These are phyloP conservation scores for Chamaecrista fasciculata DNA, from an alignment of 306 rosid genomes.

Conservation along the genomic window DNA sequence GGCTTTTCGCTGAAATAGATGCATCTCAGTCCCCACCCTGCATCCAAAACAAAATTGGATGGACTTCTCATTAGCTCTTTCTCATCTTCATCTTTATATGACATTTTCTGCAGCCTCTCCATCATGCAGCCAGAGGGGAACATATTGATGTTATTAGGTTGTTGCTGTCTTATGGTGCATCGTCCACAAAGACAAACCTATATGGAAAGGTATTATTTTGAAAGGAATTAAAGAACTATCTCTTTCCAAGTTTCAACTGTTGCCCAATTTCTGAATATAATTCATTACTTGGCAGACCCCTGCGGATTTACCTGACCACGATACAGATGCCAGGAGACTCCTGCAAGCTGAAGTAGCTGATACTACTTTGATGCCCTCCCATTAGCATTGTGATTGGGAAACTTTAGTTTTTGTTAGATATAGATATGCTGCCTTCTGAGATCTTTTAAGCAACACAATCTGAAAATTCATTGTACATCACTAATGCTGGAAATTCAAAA, in stretches of 20 bases:
- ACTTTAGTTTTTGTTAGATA: conserved; percentile 7
- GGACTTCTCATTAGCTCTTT: conserved; percentile 8
- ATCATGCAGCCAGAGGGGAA: conserved; percentile 94
- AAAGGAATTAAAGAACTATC: no score
- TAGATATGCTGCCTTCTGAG: background rate
- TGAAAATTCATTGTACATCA: conserved; percentile 18
- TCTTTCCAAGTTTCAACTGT: background rate
- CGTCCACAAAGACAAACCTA: conserved; percentile 54
- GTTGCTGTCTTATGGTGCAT: conserved; percentile 69
- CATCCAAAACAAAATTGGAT: background rate
- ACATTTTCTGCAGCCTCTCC: conserved; percentile 73
- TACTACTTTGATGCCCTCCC: conserved; percentile 30
- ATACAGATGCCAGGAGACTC: conserved; percentile 59
- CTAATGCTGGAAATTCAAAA: conserved; percentile 3
- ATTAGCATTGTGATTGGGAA: conserved; percentile 16
- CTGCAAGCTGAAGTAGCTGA: conserved; percentile 55
- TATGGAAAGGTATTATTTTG: conserved; percentile 17
- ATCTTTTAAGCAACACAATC: background rate
- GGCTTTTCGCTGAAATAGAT: background rate
- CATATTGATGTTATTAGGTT: conserved; percentile 44
- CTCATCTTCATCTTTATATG: conserved; percentile 24
- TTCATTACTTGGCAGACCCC: background rate
- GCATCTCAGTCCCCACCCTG: background rate
- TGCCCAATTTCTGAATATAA: background rate
- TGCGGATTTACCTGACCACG: conserved; percentile 18